phyloP scores from a whole-genome alignment of 2,329 filamentous ascomycete genomes.

The Sporothrix sp. region DNA sequence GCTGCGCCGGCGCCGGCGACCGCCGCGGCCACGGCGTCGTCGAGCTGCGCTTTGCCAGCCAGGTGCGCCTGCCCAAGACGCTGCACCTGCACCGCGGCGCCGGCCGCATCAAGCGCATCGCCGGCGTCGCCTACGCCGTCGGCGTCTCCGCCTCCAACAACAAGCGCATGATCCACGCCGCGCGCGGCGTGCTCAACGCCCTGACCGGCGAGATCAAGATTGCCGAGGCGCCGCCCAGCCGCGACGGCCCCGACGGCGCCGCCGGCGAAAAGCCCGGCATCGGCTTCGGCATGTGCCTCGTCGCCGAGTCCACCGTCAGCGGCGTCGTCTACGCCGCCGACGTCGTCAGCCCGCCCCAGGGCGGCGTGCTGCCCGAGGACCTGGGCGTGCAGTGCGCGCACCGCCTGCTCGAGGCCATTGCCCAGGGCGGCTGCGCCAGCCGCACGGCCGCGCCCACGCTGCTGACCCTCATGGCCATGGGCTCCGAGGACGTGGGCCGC shows the following conservation, averaged over 20 bases:
- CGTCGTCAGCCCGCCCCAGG: constrained; percentile 61
- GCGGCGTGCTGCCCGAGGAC: constrained; percentile 80
- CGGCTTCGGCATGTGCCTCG: constrained; percentile 81
- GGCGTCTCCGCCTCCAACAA: constrained; percentile 92
- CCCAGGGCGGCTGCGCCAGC: constrained; percentile 72
- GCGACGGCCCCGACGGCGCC: constrained; percentile 47
- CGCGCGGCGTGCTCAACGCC: constrained; percentile 76
- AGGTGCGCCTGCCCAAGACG: constrained; percentile 88
- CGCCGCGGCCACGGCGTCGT: constrained; percentile 81
- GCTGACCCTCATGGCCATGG: constrained; percentile 93
- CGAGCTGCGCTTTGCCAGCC: constrained; percentile 87
- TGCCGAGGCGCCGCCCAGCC: constrained; percentile 43
- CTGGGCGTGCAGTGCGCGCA: constrained; percentile 81
- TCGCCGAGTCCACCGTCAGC: constrained; percentile 77
- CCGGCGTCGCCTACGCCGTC: constrained; percentile 87
- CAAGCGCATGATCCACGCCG: constrained; percentile 85
- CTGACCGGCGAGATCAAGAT: constrained; percentile 86
- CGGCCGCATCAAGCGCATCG: constrained; percentile 76
- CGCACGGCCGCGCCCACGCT: constrained; percentile 62
- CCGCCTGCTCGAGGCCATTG: constrained; percentile 76
- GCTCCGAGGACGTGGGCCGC: constrained; percentile 86
- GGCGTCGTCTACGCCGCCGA: constrained; percentile 86
- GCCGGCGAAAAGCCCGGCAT: constrained; percentile 65
- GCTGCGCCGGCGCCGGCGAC: constrained; percentile 65
- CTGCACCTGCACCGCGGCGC: constrained; percentile 75